These are phyloP conservation scores for Penicillium oxalicum DNA, from an alignment of 2,329 filamentous ascomycete genomes.

Conservation along the genomic window DNA sequence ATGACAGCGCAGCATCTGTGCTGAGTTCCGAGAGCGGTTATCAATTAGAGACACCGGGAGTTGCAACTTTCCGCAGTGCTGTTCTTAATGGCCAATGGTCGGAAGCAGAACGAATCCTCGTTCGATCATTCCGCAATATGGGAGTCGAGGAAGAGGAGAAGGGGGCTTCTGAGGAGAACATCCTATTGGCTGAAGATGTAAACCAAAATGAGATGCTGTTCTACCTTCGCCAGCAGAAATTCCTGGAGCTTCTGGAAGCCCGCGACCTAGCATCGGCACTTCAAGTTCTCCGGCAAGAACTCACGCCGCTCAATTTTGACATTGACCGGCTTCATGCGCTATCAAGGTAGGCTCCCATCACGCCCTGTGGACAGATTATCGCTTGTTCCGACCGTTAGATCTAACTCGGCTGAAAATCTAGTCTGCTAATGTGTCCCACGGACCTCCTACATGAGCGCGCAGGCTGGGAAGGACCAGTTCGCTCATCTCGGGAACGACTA, in stretches of 20 bases:
- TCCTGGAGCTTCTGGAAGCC: constrained; percentile 78
- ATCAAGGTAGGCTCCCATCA: constrained; percentile 52
- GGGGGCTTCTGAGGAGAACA: constrained; percentile 43
- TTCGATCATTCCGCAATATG: constrained; percentile 47
- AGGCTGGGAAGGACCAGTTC: constrained; percentile 76
- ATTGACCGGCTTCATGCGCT: constrained; percentile 71
- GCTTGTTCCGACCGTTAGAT: too few relatives aligned
- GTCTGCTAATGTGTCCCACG: constrained; percentile 80
- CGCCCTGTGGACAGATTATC: neutral
- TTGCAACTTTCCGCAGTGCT: constrained; percentile 76
- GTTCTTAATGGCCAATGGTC: constrained; percentile 76
- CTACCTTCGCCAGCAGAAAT: constrained; percentile 87
- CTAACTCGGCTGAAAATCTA: constrained; percentile 27
- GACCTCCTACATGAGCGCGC: constrained; percentile 72
- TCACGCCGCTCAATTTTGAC: constrained; percentile 80
- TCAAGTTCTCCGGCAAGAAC: constrained; percentile 75
- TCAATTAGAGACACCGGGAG: constrained; percentile 76
- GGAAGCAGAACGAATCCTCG: constrained; percentile 75
- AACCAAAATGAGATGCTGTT: constrained; percentile 79
- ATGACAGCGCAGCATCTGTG: constrained; percentile 66
- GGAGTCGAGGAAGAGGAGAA: constrained; percentile 30
- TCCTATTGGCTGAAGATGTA: constrained; percentile 69
- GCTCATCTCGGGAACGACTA: constrained; percentile 65
- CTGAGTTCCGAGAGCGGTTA: constrained; percentile 78
- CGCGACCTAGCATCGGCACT: constrained; percentile 69